phyloP scores from a whole-genome alignment of 805 yeast genomes.

The Yarrowia hollandica region DNA sequence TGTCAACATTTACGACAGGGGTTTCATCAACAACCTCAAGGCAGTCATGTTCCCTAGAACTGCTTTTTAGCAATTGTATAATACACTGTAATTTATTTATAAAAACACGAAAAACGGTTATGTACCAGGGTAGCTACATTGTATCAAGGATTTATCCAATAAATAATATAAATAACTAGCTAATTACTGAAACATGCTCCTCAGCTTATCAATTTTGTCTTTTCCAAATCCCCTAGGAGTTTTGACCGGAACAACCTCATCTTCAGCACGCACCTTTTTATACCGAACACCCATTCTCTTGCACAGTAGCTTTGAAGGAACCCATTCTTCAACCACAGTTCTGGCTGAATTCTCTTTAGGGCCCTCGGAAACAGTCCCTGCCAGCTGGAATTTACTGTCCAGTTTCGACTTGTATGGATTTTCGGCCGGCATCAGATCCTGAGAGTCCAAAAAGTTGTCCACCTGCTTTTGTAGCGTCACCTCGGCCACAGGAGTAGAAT shows the following conservation, averaged over 20 bases:
- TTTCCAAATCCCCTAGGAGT: not conserved
- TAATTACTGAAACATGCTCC: not conserved
- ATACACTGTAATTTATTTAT: not conserved
- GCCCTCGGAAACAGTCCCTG: not conserved
- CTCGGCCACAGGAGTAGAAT: not conserved
- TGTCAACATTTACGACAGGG: slow-evolving; percentile 44
- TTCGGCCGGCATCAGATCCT: not conserved
- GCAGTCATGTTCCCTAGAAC: not conserved
- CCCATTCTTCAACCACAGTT: not conserved
- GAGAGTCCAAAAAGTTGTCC: not conserved
- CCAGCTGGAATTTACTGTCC: slow-evolving; percentile 1
- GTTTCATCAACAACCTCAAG: slow-evolving; percentile 38
- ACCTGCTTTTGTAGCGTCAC: not conserved
- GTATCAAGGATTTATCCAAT: too few species aligned
- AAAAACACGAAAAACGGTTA: too few species aligned
- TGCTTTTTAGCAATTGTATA: not conserved
- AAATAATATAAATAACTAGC: not conserved
- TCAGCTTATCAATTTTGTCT: not conserved
- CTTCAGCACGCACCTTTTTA: not conserved
- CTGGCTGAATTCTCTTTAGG: not conserved
- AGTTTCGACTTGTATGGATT: not conserved
- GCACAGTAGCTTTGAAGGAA: not conserved
- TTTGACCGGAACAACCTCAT: not conserved
- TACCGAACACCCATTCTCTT: slow-evolving; percentile 5
- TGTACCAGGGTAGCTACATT: too few species aligned